phyloP scores from a whole-genome alignment of 2,329 filamentous ascomycete species.

The Truncatella angustata region DNA sequence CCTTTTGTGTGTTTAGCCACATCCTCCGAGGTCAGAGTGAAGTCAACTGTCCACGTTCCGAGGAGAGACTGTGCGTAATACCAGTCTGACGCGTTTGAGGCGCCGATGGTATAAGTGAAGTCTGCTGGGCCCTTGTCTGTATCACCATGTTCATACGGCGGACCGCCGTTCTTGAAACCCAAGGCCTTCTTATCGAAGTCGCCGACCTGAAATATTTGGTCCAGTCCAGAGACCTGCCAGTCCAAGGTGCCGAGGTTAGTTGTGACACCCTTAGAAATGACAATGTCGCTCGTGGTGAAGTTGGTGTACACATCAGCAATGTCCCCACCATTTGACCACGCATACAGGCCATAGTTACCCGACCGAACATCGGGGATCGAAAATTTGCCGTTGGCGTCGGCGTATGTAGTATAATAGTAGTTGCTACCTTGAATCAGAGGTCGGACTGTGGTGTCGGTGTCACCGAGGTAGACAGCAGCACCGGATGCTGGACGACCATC shows the following conservation, averaged over 20 bases:
- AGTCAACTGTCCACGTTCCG: constrained; percentile 36
- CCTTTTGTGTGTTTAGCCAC: constrained; percentile 9
- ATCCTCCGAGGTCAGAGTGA: constrained; percentile 16
- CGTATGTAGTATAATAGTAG: constrained; percentile 49
- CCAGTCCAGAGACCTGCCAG: constrained; percentile 36
- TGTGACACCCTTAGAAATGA: constrained; percentile 29
- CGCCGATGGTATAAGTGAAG: constrained; percentile 42
- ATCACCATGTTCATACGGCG: constrained; percentile 42
- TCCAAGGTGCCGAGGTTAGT: constrained; percentile 35
- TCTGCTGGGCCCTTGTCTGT: constrained; percentile 43
- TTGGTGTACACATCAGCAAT: constrained; percentile 44
- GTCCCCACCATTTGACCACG: constrained; percentile 45
- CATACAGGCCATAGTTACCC: constrained; percentile 45
- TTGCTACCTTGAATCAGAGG: constrained; percentile 44
- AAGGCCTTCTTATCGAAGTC: constrained; percentile 43
- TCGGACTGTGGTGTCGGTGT: constrained; percentile 40
- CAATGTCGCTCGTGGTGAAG: constrained; percentile 38
- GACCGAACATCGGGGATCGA: constrained; percentile 40
- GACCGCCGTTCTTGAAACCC: constrained; percentile 41
- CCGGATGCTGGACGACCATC: constrained; percentile 47
- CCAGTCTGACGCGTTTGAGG: constrained; percentile 39
- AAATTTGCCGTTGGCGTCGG: constrained; percentile 41
- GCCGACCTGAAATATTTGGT: constrained; percentile 46
- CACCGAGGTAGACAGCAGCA: constrained; percentile 49
- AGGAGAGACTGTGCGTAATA: constrained; percentile 43